Evolutionary conservation across 2,329 filamentous ascomycete species (phyloP), one percentile per base, ranked within the genome.

Genomic region (Botrytis deweyae): DNA sequence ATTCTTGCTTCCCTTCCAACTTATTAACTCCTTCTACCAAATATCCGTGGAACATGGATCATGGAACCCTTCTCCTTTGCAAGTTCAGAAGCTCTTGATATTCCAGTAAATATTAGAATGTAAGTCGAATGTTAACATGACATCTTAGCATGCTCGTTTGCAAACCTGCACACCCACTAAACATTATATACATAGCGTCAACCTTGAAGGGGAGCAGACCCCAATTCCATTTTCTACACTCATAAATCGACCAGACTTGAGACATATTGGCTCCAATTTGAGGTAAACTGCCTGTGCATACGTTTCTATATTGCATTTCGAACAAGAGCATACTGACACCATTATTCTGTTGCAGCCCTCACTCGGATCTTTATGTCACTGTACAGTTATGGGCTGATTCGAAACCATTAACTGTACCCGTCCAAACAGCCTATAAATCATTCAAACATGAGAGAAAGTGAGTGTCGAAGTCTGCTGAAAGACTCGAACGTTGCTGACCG

Each of bases 61-160:
- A 98, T 98, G 94, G 96, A 99, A 84, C 92, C 95, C 70, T 98
- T 97, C 84, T 97, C 95, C 44, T 98, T 98, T 85, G 95, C 94
- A 78, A 93, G 91, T 80, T 97, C 96, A 74, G 92, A 94, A 77
- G 90, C 93, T 82, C 87, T 98, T 78, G 88, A 94, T 78, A 89
- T 95, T 77, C 90, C 92, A 33, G 86, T 92, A 78, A 89, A 86
- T 83, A 85, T 92, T 79, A 88, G 89, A 82, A 90, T 92, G 89
- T 90, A 33, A 73, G 78, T 76, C 46, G 36, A 70, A 36, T 9
- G 16, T 25, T 29, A 22, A 46, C 42, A 33, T 3, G n/a, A 12
- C 52, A 33, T 55, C 33, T 38, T 61, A 40, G 6, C 25, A 52
- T 25, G 3, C 38, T 65, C 29, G 5, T 65, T 52, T 42, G 2